Conservation (phyloP, 768 basidiomycete genomes). For the Mycena olivaceomarginata region DNA sequence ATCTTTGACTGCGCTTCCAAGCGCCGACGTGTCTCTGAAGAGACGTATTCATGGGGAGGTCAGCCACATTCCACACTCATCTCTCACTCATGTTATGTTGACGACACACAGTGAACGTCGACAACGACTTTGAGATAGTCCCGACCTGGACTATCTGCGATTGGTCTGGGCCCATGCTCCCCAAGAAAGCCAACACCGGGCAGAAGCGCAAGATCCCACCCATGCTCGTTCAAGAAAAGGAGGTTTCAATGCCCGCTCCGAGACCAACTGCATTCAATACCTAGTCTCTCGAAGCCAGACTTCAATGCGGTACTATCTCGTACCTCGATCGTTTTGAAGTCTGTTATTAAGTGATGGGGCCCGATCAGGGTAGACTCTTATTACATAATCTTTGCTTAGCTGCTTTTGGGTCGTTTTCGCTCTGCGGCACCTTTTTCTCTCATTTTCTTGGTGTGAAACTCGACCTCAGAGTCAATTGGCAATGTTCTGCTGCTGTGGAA, state of each 20-base stretch:
- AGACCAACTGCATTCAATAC: too few species aligned
- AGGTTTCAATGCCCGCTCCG: neutral
- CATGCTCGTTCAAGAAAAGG: neutral
- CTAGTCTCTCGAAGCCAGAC: too few species aligned
- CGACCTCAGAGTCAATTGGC: too few species aligned
- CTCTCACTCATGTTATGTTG: neutral
- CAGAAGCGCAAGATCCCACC: neutral
- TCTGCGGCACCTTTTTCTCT: too few species aligned
- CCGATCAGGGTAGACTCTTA: too few species aligned
- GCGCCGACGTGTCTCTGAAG: neutral
- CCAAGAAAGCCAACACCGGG: neutral
- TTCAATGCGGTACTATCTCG: too few species aligned
- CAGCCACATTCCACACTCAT: neutral
- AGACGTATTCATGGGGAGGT: slow-evolving; percentile 1
- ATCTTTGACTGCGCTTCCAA: slow-evolving; percentile 9
- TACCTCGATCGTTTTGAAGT: too few species aligned
- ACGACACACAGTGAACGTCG: neutral
- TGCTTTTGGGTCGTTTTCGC: too few species aligned
- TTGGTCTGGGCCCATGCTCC: neutral
- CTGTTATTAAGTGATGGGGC: too few species aligned
- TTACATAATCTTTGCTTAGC: too few species aligned
- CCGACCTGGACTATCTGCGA: neutral
- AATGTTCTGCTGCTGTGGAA: too few species aligned
- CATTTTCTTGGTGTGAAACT: too few species aligned
- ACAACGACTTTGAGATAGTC: neutral